Conservation (phyloP, 257 asterid genomes). For the Nicotiana sylvestris region DNA sequence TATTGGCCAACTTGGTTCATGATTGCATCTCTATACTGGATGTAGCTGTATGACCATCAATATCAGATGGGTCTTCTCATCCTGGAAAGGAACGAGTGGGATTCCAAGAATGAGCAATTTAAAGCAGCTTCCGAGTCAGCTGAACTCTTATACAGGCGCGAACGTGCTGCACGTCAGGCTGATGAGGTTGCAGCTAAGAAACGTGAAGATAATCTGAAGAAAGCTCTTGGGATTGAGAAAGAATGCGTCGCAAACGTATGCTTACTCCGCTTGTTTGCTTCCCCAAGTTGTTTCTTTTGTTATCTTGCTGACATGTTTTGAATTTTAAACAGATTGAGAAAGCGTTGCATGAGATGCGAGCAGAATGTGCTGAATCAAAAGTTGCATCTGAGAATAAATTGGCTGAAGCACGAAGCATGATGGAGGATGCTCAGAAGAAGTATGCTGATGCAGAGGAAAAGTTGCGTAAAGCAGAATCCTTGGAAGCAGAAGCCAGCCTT, state of each 20-base stretch:
- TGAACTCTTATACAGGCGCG: constrained; percentile 52
- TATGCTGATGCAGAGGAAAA: constrained; percentile 67
- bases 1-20: not conserved
- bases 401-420: constrained; percentile 62
- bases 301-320: constrained; percentile 2
- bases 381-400: constrained; percentile 69
- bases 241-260: constrained; percentile 88
- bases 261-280: not conserved
- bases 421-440: constrained; percentile 68
- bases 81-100: constrained; percentile 83
- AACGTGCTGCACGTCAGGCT: constrained; percentile 58
- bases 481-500: constrained; percentile 83
- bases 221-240: constrained; percentile 85
- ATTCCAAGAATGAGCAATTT: constrained; percentile 64
- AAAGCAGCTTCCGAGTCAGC: constrained; percentile 59
- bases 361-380: constrained; percentile 83
- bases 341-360: constrained; percentile 95
- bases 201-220: constrained; percentile 77
- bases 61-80: constrained; percentile 96
- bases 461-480: constrained; percentile 63
- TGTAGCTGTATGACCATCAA: constrained; percentile 75
- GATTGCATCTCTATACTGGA: constrained; percentile 10
- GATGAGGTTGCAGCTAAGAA: constrained; percentile 65
- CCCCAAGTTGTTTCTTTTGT: not conserved
- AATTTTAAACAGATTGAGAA: constrained; percentile 66